These are phyloP conservation scores for Aspergillus ustus DNA, from an alignment of 2,329 filamentous ascomycete genomes.

Conservation along the genomic window DNA sequence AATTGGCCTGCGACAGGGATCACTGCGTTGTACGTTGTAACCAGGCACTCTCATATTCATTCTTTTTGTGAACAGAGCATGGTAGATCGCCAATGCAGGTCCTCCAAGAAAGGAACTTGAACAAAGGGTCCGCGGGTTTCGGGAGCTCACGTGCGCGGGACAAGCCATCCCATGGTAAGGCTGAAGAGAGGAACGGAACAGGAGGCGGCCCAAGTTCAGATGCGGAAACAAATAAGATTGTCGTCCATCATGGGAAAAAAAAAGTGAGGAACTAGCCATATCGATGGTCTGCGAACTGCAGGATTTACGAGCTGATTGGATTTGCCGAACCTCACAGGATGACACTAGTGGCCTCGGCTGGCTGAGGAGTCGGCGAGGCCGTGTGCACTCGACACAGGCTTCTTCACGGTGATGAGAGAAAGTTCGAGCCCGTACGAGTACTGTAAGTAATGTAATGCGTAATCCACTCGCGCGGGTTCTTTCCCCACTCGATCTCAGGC, in stretches of 20 bases:
- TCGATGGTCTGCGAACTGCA: background rate
- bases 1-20: background rate
- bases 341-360: slow-evolving; percentile 17
- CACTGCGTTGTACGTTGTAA: background rate
- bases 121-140: background rate
- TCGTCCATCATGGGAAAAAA: background rate
- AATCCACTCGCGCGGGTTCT: slow-evolving; percentile 13
- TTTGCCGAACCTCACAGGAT: background rate
- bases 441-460: slow-evolving; percentile 8
- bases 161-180: background rate
- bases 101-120: too few relatives aligned
- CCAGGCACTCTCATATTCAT: background rate
- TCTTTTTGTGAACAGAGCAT: too few relatives aligned
- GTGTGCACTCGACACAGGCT: background rate
- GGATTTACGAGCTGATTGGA: background rate
- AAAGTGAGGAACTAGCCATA: background rate
- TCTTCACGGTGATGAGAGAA: background rate
- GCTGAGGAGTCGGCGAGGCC: slow-evolving; percentile 18
- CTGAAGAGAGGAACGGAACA: slow-evolving; percentile 1
- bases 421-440: background rate
- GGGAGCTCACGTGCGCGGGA: background rate
- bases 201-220: background rate
- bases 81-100: too few relatives aligned
- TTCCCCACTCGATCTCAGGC: slow-evolving; percentile 26
- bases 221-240: background rate